Percentiles rank a stretch among this genome's conserved stretches.
phyloP scores from a whole-genome alignment of 129 eudicot genomes.

The Arctium lappa region DNA sequence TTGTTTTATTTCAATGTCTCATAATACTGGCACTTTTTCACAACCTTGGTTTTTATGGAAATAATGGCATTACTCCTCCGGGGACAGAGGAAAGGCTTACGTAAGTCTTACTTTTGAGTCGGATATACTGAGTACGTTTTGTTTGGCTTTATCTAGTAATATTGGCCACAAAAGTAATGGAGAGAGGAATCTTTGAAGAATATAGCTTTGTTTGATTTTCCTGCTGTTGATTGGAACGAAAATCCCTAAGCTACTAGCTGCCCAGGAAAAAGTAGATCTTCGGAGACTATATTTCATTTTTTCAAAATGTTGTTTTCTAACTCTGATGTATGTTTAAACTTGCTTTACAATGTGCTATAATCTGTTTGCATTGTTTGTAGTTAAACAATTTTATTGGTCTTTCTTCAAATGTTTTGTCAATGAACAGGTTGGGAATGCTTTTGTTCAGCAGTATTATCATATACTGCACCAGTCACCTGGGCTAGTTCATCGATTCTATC shows the following conservation, averaged over 20 bases:
- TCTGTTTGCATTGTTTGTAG: background rate
- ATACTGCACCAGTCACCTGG: slow-evolving; percentile 86
- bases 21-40: background rate
- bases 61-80: background rate
- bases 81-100: background rate
- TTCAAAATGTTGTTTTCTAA: background rate
- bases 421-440: slow-evolving; percentile 75
- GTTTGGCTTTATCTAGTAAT: background rate
- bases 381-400: background rate
- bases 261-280: background rate
- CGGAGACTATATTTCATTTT: background rate
- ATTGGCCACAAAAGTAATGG: background rate
- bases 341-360: background rate
- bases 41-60: background rate
- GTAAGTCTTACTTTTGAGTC: background rate
- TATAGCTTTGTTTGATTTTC: background rate
- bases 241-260: background rate
- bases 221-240: background rate
- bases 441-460: slow-evolving; percentile 77
- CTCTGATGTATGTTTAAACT: background rate
- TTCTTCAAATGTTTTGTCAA: background rate
- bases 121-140: background rate
- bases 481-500: slow-evolving; percentile 71
- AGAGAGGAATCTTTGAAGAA: background rate
- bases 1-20: background rate